Conservation (phyloP, 345 rosid species). For the Corchorus capsularis region DNA sequence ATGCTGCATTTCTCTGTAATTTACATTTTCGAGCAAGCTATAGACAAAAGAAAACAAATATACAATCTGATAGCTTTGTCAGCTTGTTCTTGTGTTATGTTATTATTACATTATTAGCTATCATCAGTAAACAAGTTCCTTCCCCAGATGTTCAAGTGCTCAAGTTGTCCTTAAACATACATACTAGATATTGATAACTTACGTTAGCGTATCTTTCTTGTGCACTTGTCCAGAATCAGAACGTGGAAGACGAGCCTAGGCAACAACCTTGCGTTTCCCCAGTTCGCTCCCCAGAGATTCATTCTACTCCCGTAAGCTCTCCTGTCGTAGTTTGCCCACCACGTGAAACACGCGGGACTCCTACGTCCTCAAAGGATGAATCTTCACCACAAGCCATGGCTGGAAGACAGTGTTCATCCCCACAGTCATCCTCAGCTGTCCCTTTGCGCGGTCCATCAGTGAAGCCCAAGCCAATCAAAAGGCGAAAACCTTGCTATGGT, state of each 20-base stretch:
- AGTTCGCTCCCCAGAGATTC: neutral
- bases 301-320: neutral
- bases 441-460: neutral
- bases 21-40: too few relatives aligned
- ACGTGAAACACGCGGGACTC: neutral
- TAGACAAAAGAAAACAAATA: too few relatives aligned
- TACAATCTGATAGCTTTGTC: too few relatives aligned
- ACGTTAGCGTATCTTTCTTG: neutral
- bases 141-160: too few relatives aligned
- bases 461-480: neutral
- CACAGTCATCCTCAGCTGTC: neutral
- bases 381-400: neutral
- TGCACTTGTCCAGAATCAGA: constrained; percentile 16
- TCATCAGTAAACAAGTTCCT: too few relatives aligned
- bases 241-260: neutral
- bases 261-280: neutral
- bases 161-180: too few relatives aligned
- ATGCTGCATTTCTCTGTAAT: too few relatives aligned
- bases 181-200: too few relatives aligned
- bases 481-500: constrained; percentile 26
- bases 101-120: too few relatives aligned
- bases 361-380: neutral
- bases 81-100: too few relatives aligned
- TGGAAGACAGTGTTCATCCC: neutral
- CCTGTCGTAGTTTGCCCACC: neutral